Evolutionary conservation across 2,329 filamentous ascomycete genomes (phyloP).

Genomic region (Didymella exigua): DNA sequence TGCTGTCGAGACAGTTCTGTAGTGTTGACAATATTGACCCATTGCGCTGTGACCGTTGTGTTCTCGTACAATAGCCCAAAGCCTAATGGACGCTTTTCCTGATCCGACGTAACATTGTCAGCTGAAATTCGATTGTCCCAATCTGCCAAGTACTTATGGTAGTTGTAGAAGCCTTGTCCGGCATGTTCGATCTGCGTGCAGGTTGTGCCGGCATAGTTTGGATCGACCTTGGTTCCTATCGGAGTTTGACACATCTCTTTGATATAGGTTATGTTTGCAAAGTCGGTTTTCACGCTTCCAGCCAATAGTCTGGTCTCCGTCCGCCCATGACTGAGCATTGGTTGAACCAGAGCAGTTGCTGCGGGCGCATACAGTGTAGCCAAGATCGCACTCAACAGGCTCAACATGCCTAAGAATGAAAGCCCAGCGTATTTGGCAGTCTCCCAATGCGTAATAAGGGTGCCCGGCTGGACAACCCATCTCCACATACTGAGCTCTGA

Average conservation of each 20-base stretch:
- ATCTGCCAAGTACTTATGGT: conserved; percentile 63
- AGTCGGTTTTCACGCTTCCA: conserved; percentile 65
- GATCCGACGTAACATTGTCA: conserved; percentile 51
- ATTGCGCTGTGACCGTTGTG: conserved; percentile 70
- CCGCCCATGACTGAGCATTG: conserved; percentile 67
- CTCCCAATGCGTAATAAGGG: conserved; percentile 71
- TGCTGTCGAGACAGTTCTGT: conserved; percentile 56
- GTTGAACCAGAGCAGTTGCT: conserved; percentile 74
- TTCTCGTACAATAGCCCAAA: conserved; percentile 72
- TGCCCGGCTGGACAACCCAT: conserved; percentile 70
- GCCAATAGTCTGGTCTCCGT: conserved; percentile 58
- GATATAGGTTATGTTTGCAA: conserved; percentile 67
- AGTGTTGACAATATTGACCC: conserved; percentile 68
- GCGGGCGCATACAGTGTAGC: conserved; percentile 78
- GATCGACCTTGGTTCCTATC: conserved; percentile 53
- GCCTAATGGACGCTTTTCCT: conserved; percentile 61
- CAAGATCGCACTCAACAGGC: conserved; percentile 67
- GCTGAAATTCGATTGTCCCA: conserved; percentile 60
- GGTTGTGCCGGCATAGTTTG: conserved; percentile 53
- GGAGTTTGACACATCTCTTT: conserved; percentile 65
- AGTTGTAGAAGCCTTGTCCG: conserved; percentile 72
- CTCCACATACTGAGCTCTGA: conserved; percentile 79
- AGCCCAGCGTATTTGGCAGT: conserved; percentile 67
- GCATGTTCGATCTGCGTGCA: conserved; percentile 74
- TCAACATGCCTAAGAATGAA: conserved; percentile 68